Conservation (phyloP, 192 early-diverging fungal genomes). For the Coemansia sp. region DNA sequence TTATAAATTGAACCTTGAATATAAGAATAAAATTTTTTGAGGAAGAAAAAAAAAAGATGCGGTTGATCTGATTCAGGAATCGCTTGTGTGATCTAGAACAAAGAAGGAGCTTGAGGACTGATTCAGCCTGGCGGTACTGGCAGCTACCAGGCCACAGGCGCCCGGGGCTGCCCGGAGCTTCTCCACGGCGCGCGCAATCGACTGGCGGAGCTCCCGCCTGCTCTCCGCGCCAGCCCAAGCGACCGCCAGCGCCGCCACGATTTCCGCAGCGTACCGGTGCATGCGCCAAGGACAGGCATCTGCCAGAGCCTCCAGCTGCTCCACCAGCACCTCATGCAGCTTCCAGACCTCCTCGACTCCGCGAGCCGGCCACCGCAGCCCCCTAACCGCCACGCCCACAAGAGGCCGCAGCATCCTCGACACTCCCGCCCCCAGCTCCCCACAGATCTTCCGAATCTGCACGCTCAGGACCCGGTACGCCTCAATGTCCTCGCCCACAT, state of each 20-base stretch:
- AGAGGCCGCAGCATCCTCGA: constrained; percentile 34
- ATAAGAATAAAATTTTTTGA: neutral
- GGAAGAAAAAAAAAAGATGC: neutral
- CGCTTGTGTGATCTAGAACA: too few species aligned
- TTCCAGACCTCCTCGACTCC: constrained; percentile 4
- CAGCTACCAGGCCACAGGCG: too few species aligned
- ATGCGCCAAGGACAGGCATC: constrained; percentile 26
- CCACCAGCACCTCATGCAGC: constrained; percentile 21
- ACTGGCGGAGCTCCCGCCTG: too few species aligned
- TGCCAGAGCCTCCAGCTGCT: constrained; percentile 19
- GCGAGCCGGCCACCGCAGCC: constrained; percentile 23
- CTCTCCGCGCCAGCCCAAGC: constrained; percentile 16
- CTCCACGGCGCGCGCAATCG: too few species aligned
- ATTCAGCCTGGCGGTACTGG: too few species aligned
- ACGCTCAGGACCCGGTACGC: constrained; percentile 14
- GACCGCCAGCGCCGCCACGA: constrained; percentile 35
- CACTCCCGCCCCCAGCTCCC: constrained; percentile 25
- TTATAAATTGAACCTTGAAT: neutral
- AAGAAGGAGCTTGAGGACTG: too few species aligned
- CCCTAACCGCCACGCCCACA: constrained; percentile 20
- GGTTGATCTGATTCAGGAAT: too few species aligned
- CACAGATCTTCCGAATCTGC: constrained; percentile 14
- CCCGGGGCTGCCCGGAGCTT: too few species aligned
- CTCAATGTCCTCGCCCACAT: constrained; percentile 29
- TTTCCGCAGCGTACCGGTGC: constrained; percentile 16